Evolutionary conservation across 208 protist genomes (phyloP), one percentile per base, ranked within the genome.

Genomic region (Leishmania tropica): DNA sequence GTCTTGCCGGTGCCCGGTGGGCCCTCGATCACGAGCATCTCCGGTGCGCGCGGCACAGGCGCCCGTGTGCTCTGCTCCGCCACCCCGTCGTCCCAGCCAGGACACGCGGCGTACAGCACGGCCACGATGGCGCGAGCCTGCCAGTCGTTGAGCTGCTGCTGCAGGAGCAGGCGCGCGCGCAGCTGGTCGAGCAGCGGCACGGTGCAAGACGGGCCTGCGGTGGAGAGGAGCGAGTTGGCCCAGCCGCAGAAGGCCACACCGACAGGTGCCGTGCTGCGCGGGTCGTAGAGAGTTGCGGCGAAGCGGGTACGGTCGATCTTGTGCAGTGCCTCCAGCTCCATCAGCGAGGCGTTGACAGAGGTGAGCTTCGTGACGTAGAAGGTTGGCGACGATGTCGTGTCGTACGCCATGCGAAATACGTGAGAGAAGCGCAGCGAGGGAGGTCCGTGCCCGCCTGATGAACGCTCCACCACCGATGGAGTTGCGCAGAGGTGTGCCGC

Each of bases 1-100:
- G 96, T 98, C 87, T 98, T 98, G 45, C 96, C 96, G 13, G 96
- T 98, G 37, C 96, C 96, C 7, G 96, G 96, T 15, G 96, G 96
- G 2, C 96, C 96, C 71, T 97, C 93, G 80, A 98, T 92, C 73
- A 98, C 64, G 37, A 94, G 84, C 40, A 96, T 24, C 67, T 92
- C 80, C 13, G 93, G 92, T 56, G 86, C 56, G 11, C 75, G 78
- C 19, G 82, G 65, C 13, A 48, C 62, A 47, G 24, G 13, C 10
- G 67, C 53, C n/a, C 11, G 62, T 37, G 76, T 35, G 68, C 24
- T 31, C 73, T 75, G 54, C 70, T 45, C 58, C 21, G 78, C 81
- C 19, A 65, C 70, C 21, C 72, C 75, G 28, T 65, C 78, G 51
- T 84, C 80, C 93, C 94, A 97, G 31, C 56, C 67, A 3, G 85